Base-by-base conservation (phyloP, 441 rosid species). In the Dalechampia spathulata region DNA sequence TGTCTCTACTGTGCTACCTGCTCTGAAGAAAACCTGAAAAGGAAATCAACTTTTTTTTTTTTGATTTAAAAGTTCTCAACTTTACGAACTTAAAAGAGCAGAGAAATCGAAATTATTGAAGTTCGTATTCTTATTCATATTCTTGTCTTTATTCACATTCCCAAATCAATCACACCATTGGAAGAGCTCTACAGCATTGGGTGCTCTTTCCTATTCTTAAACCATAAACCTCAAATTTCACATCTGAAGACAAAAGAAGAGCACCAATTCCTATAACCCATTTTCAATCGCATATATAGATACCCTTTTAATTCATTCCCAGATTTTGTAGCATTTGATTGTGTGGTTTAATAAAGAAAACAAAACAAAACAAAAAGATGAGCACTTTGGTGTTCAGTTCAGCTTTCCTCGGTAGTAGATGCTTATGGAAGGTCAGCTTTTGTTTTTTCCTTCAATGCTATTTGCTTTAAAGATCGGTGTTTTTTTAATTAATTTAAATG, bases 361-460 rank as follows among this genome's bases (percentile, higher is more conserved):
- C n/a, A n/a, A n/a, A n/a, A n/a, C n/a, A n/a, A n/a, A n/a, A n/a
- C n/a, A 30, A 30, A 49, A 54, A 58, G 61, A 80, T 78, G 85
- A 70, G 70, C 65, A 32, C 65, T 65, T 67, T 75, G 6, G 49
- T 80, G 10, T 69, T 74, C 65, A 68, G 52, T 53, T 68, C 75
- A 3, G 23, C 62, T 63, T 62, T 57, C 67, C 52, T 57, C 59
- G 42, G 67, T 50, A 61, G 68, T 27, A 69, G 76, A 25, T 65
- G 49, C 62, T 59, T 67, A 34, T 72, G 68, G 72, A 81, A 77
- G 90, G 90, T 83, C 38, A 58, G 63, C 34, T 4, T 30, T 30
- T 8, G 5, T 3, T 3, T 30, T 30, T 17, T 41, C 19, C 5
- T 2, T 17, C 3, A 7, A 5, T 21, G 26, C n/a, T 55, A 11